These are phyloP conservation scores for Paramarasmius palmivorus DNA, from an alignment of 1,284 basidiomycete species.

Conservation along the genomic window DNA sequence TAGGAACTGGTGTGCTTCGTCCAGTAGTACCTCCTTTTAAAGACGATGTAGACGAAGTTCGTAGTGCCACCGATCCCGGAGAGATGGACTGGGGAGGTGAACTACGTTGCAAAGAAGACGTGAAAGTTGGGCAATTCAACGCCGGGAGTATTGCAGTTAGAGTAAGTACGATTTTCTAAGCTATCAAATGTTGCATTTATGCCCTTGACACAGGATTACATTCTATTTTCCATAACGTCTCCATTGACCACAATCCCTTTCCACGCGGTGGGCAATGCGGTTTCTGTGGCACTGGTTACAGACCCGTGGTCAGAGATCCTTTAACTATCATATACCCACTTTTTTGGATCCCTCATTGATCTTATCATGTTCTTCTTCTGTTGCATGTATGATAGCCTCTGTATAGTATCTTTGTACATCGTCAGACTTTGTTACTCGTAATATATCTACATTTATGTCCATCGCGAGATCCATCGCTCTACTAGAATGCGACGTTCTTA, in stretches of 20 bases:
- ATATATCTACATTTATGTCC: too few relatives aligned
- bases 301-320: not conserved
- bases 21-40: constrained; percentile 16
- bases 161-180: not conserved
- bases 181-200: not conserved
- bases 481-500: constrained; percentile 17
- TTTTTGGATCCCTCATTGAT: too few relatives aligned
- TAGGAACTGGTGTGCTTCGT: constrained; percentile 15
- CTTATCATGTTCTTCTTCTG: too few relatives aligned
- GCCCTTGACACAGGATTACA: not conserved
- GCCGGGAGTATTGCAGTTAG: constrained; percentile 6
- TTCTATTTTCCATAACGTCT: not conserved
- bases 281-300: not conserved
- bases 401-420: too few relatives aligned
- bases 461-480: too few relatives aligned
- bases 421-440: too few relatives aligned
- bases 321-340: not conserved
- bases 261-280: not conserved
- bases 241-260: not conserved
- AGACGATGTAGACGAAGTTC: not conserved
- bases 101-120: constrained; percentile 4
- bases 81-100: constrained; percentile 13
- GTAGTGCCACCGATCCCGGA: not conserved
- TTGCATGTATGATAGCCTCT: too few relatives aligned
- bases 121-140: constrained; percentile 13